Percentiles rank a stretch among this genome's conserved stretches.
phyloP scores from a whole-genome alignment of 495 filamentous ascomycete genomes.

The Aspergillus baeticus region DNA sequence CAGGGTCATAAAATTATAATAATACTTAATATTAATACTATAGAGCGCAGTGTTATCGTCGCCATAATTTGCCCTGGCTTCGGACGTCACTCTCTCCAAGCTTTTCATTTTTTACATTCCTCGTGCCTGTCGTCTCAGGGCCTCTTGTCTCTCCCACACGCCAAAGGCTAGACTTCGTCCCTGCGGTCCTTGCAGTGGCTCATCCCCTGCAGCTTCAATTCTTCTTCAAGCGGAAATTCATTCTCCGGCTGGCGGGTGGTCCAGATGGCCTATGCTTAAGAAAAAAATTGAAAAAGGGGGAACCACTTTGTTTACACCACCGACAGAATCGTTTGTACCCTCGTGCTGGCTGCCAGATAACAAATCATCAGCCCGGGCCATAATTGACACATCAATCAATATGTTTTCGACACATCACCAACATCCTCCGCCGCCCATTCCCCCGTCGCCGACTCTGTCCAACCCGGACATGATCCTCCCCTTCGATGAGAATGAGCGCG shows the following conservation, averaged over 20 bases:
- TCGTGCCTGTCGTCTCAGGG: neutral
- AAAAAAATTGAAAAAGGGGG: constrained; percentile 8
- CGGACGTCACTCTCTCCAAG: neutral
- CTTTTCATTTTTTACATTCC: neutral
- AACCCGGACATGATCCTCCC: constrained; percentile 94
- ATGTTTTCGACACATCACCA: constrained; percentile 14
- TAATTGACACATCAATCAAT: neutral
- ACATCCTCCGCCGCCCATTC: constrained; percentile 16
- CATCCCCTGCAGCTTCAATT: constrained; percentile 12
- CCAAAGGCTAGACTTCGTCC: no score
- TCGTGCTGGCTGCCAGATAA: neutral
- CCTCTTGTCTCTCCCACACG: neutral
- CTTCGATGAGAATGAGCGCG: constrained; percentile 53
- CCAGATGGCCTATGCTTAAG: constrained; percentile 16
- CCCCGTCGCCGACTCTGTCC: constrained; percentile 79
- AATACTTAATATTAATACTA: neutral
- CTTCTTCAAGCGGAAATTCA: constrained; percentile 12
- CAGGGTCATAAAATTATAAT: neutral
- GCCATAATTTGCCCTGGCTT: neutral
- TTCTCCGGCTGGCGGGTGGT: neutral
- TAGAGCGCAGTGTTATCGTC: neutral
- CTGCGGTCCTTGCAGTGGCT: constrained; percentile 4
- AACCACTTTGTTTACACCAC: constrained; percentile 3
- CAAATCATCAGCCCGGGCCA: neutral
- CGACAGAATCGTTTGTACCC: neutral